Percentiles rank a stretch among this genome's conserved stretches.
Evolutionary conservation across 805 yeast genomes (phyloP).

Genomic region (Candida manassasensis): DNA sequence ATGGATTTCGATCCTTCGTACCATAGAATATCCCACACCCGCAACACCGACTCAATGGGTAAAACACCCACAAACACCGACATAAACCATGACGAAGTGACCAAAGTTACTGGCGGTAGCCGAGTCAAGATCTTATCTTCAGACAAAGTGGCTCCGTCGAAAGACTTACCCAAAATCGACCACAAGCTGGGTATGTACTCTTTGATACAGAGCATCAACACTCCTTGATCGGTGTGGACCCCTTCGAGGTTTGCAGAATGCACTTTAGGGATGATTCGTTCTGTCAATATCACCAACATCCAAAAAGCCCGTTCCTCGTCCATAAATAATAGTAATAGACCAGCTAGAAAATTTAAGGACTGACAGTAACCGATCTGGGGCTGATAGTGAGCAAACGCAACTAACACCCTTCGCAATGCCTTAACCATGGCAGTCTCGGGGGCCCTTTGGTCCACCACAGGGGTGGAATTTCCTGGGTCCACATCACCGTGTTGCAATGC

Average conservation of each 20-base stretch:
- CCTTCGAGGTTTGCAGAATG: constrained; percentile 91
- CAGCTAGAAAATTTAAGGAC: constrained; percentile 88
- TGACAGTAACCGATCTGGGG: constrained; percentile 96
- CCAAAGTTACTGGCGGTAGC: constrained; percentile 85
- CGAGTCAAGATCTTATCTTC: constrained; percentile 57
- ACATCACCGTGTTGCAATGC: not conserved
- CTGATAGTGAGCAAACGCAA: constrained; percentile 78
- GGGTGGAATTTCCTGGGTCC: constrained; percentile 1
- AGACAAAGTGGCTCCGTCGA: constrained; percentile 36
- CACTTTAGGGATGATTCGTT: constrained; percentile 80
- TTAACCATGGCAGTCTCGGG: constrained; percentile 63
- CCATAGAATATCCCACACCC: constrained; percentile 94
- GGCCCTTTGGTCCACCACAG: constrained; percentile 1
- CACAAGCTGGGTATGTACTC: constrained; percentile 83
- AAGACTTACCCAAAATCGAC: constrained; percentile 43
- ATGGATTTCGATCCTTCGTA: constrained; percentile 86
- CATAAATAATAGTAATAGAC: constrained; percentile 76
- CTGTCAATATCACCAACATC: constrained; percentile 91
- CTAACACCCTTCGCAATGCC: constrained; percentile 72
- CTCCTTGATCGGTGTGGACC: constrained; percentile 93
- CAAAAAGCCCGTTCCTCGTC: constrained; percentile 90
- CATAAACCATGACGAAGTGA: constrained; percentile 98
- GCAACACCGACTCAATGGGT: constrained; percentile 81
- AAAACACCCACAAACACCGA: constrained; percentile 87
- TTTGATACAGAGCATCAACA: constrained; percentile 76